Evolutionary conservation across 2,329 filamentous ascomycete species (phyloP).

Genomic region (Ophiostoma australiae): DNA sequence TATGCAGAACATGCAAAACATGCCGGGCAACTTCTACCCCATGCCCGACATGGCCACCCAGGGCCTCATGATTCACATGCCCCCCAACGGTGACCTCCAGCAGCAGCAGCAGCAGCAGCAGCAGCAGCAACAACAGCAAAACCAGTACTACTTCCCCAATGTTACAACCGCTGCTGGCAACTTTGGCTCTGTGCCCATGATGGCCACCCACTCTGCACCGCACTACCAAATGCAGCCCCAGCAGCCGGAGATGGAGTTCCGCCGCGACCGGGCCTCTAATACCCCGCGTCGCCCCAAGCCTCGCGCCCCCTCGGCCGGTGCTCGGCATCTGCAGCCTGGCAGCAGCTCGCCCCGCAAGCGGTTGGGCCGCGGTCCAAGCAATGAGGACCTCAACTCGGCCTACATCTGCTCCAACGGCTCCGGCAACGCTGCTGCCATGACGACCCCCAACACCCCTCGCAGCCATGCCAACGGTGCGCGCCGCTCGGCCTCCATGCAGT

Average conservation of each 20-base stretch:
- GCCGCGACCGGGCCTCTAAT: constrained; percentile 23
- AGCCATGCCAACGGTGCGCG: constrained; percentile 24
- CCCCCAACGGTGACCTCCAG: constrained; percentile 34
- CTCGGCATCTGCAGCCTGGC: constrained; percentile 42
- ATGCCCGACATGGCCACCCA: constrained; percentile 31
- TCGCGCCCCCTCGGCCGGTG: constrained; percentile 51
- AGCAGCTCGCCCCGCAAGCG: constrained; percentile 40
- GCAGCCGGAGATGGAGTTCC: constrained; percentile 20
- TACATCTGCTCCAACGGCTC: background rate
- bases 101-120: constrained; percentile 27
- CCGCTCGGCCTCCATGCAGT: constrained; percentile 32
- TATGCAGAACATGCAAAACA: constrained; percentile 4
- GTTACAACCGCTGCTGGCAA: background rate
- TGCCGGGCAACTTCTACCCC: constrained; percentile 9
- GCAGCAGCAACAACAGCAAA: constrained; percentile 25
- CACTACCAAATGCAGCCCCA: constrained; percentile 16
- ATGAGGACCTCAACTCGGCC: constrained; percentile 14
- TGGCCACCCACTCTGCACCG: constrained; percentile 15
- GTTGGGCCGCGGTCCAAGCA: constrained; percentile 22
- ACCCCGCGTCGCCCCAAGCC: constrained; percentile 42
- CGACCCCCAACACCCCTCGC: constrained; percentile 19
- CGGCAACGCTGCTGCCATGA: constrained; percentile 12
- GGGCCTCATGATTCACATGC: constrained; percentile 53
- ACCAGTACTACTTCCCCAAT: constrained; percentile 27
- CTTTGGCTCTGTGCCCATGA: constrained; percentile 11